These are phyloP conservation scores for Picea sitchensis DNA, from an alignment of 75 land plant species.

Conservation along the genomic window DNA sequence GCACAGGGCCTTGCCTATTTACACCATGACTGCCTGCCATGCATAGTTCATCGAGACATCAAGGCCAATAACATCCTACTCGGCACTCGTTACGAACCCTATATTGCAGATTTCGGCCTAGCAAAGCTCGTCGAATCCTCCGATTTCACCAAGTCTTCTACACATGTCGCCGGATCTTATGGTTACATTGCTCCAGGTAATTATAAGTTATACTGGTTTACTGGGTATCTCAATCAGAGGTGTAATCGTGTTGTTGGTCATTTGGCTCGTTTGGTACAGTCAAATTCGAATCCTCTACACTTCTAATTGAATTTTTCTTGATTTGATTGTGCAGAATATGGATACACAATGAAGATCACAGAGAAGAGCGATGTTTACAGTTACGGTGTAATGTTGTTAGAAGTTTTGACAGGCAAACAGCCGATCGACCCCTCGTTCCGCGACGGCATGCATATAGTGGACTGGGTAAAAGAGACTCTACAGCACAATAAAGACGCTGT, in stretches of 20 bases:
- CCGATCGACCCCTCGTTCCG: slow-evolving; percentile 60
- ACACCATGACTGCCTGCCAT: slow-evolving; percentile 78
- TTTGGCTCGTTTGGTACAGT: neutral
- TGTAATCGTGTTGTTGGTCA: neutral
- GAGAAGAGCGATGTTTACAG: slow-evolving; percentile 90
- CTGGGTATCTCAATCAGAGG: neutral
- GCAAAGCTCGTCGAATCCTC: slow-evolving; percentile 50
- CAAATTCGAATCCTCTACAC: neutral
- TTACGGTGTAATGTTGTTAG: slow-evolving; percentile 76
- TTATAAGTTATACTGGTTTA: neutral
- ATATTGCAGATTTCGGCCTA: slow-evolving; percentile 86
- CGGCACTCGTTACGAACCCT: slow-evolving; percentile 72
- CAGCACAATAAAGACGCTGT: slow-evolving; percentile 44
- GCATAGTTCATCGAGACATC: slow-evolving; percentile 83
- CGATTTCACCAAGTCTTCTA: slow-evolving; percentile 19
- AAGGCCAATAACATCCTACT: slow-evolving; percentile 82
- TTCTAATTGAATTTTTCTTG: neutral
- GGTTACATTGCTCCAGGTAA: slow-evolving; percentile 90
- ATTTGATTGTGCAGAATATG: slow-evolving; percentile 51
- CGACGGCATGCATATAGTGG: slow-evolving; percentile 59
- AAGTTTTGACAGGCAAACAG: slow-evolving; percentile 68
- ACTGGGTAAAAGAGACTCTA: slow-evolving; percentile 65
- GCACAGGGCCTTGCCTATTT: slow-evolving; percentile 86
- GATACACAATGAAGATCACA: slow-evolving; percentile 67
- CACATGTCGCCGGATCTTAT: slow-evolving; percentile 75